Evolutionary conservation across 306 rosid genomes (phyloP).

Genomic region (Castanea crenata): DNA sequence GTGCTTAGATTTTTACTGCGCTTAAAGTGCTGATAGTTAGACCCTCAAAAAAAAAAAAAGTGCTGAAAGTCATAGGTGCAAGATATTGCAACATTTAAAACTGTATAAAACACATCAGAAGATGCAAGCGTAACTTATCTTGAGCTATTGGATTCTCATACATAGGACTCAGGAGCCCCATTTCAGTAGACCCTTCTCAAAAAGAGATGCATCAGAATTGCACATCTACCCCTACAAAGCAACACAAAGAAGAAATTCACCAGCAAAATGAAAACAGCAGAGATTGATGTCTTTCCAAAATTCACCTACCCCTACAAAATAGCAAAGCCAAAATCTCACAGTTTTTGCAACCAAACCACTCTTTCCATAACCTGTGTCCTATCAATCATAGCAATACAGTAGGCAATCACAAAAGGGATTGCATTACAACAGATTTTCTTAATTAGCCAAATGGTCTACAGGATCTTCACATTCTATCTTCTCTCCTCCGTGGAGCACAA

Average conservation of each 20-base stretch:
- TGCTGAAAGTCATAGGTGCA: not conserved
- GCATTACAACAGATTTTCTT: constrained; percentile 2
- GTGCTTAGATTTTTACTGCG: too few species aligned
- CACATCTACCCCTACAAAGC: not conserved
- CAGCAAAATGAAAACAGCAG: not conserved
- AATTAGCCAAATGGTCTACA: constrained; percentile 5
- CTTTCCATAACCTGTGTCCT: not conserved
- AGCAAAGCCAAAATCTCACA: not conserved
- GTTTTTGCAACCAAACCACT: not conserved
- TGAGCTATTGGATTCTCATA: not conserved
- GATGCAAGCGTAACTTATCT: not conserved
- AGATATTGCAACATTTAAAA: not conserved
- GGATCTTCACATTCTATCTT: constrained; percentile 74
- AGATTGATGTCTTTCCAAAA: not conserved
- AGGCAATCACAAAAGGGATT: constrained; percentile 8
- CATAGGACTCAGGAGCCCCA: not conserved
- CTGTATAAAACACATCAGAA: not conserved
- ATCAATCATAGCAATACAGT: constrained; percentile 4
- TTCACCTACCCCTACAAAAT: not conserved
- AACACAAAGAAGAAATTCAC: not conserved
- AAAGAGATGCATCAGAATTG: not conserved
- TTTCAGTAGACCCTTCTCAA: not conserved
- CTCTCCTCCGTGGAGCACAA: constrained; percentile 95
- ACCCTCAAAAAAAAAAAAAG: too few species aligned
- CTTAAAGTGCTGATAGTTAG: too few species aligned